Evolutionary conservation across 805 yeast genomes (phyloP).

Genomic region (Nakazawaea laoshanensis): DNA sequence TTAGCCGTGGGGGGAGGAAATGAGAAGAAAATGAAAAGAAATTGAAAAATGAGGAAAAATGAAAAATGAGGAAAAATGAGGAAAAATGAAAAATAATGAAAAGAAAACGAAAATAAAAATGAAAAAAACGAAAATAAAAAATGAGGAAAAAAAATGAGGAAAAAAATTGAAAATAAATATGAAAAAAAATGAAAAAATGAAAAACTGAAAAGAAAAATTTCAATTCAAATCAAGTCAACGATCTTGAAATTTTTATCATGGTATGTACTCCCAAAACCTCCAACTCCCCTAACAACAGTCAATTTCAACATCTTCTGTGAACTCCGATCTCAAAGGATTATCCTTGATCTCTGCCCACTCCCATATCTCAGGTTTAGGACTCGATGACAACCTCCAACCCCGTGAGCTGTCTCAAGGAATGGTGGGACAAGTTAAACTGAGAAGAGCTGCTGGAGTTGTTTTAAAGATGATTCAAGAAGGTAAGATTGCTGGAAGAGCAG

Average conservation of each 20-base stretch:
- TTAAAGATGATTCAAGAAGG: conserved; percentile 91
- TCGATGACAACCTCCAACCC: conserved; percentile 85
- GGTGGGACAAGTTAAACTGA: conserved; percentile 94
- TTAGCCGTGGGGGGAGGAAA: neutral
- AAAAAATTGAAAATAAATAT: too few species aligned
- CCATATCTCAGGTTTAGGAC: conserved; percentile 94
- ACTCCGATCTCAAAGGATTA: conserved; percentile 11
- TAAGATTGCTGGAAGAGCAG: conserved; percentile 94
- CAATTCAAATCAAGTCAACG: neutral
- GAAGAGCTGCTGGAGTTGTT: conserved; percentile 93
- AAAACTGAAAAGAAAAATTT: too few species aligned
- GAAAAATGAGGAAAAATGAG: neutral
- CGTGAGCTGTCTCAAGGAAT: conserved; percentile 81
- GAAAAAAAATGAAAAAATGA: too few species aligned
- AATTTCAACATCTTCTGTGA: conserved; percentile 12
- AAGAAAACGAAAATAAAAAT: neutral
- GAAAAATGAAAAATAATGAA: neutral
- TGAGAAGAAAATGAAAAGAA: neutral
- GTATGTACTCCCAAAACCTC: neutral
- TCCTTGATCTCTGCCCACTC: conserved; percentile 90
- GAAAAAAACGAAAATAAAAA: neutral
- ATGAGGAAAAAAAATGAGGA: too few species aligned
- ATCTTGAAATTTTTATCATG: neutral
- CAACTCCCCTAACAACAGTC: conserved; percentile 9
- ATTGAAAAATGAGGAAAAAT: neutral